Percentiles rank a stretch among this genome's conserved stretches.
Conservation (phyloP, 768 basidiomycete genomes). For the Tubosaeta sp. region DNA sequence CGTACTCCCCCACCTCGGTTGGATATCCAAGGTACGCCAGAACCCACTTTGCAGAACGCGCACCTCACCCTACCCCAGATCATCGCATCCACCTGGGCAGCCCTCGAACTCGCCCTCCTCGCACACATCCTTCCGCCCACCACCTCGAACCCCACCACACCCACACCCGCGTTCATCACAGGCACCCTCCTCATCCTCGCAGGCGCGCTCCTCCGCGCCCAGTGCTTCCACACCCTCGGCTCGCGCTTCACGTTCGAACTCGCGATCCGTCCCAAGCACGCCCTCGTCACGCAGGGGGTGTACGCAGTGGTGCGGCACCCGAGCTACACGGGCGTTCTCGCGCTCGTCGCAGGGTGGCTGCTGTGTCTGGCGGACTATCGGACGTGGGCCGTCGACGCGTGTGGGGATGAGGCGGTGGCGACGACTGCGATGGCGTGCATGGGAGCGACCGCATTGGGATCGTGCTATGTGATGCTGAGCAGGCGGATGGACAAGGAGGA, state of each 20-base stretch:
- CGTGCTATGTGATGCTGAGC: fast-evolving
- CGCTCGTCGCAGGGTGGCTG: not conserved
- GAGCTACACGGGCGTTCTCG: constrained; percentile 14
- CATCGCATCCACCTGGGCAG: not conserved
- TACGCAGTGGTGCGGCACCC: constrained; percentile 32
- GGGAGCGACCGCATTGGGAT: not conserved
- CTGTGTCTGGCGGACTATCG: constrained; percentile 7
- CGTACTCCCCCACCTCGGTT: not conserved
- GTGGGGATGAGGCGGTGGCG: not conserved
- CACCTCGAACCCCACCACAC: not conserved
- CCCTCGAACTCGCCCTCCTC: constrained; percentile 8
- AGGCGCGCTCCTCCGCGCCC: constrained; percentile 12
- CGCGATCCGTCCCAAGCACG: constrained; percentile 14
- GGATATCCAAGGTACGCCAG: not conserved
- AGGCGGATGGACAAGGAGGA: constrained; percentile 27
- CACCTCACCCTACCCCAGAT: not conserved
- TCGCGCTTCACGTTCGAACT: constrained; percentile 26
- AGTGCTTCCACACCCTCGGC: constrained; percentile 23
- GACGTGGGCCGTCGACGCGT: not conserved
- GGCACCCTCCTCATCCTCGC: constrained; percentile 5
- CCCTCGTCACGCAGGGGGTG: constrained; percentile 24
- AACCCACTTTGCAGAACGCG: too few relatives aligned
- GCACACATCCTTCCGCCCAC: not conserved
- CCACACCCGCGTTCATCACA: constrained; percentile 9
- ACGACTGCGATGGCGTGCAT: not conserved